Conservation (phyloP, 2,329 filamentous ascomycete species). For the Mariannaea sp. region DNA sequence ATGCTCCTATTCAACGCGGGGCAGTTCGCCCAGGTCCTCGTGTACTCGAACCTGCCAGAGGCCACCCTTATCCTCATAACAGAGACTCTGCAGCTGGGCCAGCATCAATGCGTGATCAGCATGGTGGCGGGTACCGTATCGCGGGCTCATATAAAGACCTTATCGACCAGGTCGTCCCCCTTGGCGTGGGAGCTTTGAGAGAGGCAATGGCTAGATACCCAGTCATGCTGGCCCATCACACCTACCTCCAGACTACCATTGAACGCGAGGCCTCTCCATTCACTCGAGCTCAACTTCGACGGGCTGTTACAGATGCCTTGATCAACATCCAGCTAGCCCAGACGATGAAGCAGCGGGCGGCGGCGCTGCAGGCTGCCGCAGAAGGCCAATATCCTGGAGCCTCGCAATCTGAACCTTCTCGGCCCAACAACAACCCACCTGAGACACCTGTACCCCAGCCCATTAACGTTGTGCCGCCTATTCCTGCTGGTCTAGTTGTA, state of each 20-base stretch:
- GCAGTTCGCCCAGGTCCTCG: slow-evolving; percentile 7
- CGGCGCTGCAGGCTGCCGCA: slow-evolving; percentile 6
- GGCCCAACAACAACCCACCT: slow-evolving; percentile 2
- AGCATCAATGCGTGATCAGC: slow-evolving; percentile 33
- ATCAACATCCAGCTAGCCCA: slow-evolving; percentile 54
- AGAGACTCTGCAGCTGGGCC: slow-evolving; percentile 19
- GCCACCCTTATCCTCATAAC: slow-evolving; percentile 16
- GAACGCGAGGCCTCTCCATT: slow-evolving; percentile 56
- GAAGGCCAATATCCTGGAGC: not conserved
- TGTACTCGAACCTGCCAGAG: not conserved
- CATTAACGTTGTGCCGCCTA: slow-evolving; percentile 7
- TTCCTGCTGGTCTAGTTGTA: not conserved
- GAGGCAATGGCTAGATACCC: slow-evolving; percentile 54
- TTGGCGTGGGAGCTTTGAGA: slow-evolving; percentile 54
- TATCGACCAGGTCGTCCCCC: slow-evolving; percentile 58
- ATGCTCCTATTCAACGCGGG: not conserved
- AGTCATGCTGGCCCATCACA: slow-evolving; percentile 53
- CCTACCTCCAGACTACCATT: slow-evolving; percentile 56
- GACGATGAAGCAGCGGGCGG: slow-evolving; percentile 33
- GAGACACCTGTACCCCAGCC: slow-evolving; percentile 4
- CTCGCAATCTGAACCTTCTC: not conserved
- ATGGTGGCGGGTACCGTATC: slow-evolving; percentile 38
- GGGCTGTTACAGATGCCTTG: slow-evolving; percentile 53
- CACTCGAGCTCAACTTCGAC: slow-evolving; percentile 54
- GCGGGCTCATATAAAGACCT: slow-evolving; percentile 53